These are phyloP conservation scores for Toxoplasma gondii DNA, from an alignment of 169 alveolate species.

Conservation along the genomic window DNA sequence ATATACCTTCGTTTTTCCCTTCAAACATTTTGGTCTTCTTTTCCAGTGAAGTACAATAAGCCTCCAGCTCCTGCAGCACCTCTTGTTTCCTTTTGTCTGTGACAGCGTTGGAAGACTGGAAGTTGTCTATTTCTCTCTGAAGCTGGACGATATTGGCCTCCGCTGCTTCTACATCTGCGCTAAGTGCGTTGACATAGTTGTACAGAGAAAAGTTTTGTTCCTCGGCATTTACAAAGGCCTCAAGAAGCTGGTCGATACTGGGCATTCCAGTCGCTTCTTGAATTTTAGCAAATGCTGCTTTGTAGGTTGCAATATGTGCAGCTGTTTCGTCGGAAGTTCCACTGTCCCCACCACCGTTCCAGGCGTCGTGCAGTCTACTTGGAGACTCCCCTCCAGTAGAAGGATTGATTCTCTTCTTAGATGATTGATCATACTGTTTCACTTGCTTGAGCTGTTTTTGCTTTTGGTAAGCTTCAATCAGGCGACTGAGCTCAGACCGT, in stretches of 20 bases:
- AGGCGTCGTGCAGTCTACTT: background rate
- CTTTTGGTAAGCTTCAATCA: slow-evolving; percentile 80
- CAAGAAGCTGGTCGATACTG: slow-evolving; percentile 79
- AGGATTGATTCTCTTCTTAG: background rate
- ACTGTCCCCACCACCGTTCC: background rate
- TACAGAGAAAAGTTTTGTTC: slow-evolving; percentile 87
- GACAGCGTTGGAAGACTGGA: slow-evolving; percentile 39
- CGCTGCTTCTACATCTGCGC: slow-evolving; percentile 84
- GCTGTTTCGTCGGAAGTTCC: background rate
- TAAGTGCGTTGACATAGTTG: slow-evolving; percentile 84
- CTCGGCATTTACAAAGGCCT: slow-evolving; percentile 81
- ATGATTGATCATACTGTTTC: background rate
- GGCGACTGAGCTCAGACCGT: slow-evolving; percentile 80
- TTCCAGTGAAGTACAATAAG: background rate
- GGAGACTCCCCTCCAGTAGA: slow-evolving; percentile 25
- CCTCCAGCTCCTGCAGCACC: slow-evolving; percentile 19
- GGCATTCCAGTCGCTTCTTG: slow-evolving; percentile 89
- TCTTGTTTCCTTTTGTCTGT: slow-evolving; percentile 24
- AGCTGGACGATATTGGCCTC: slow-evolving; percentile 83
- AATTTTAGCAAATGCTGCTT: slow-evolving; percentile 88
- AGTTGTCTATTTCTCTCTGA: slow-evolving; percentile 74
- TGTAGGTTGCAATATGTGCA: slow-evolving; percentile 69
- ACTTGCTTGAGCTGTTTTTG: slow-evolving; percentile 46
- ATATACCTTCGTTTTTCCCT: background rate
- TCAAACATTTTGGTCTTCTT: background rate